Conservation (phyloP, 352 stramenopile species). For the Phytophthora kernoviae region DNA sequence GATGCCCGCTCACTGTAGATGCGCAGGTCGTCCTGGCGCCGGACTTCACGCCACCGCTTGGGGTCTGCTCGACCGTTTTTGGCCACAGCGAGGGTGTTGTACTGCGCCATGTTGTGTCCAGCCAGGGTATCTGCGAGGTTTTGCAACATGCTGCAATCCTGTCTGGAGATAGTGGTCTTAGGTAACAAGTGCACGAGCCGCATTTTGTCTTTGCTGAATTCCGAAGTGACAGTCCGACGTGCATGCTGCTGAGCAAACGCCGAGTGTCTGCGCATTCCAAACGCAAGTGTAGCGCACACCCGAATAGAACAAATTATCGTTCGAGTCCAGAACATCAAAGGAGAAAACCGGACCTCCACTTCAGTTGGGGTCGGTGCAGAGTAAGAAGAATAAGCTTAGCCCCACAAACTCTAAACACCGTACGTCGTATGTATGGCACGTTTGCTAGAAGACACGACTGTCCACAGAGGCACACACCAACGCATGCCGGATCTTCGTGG, state of each 20-base stretch:
- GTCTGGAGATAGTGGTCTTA: conserved; percentile 33
- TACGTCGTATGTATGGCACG: not conserved
- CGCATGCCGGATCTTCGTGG: no score
- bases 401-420: not conserved
- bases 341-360: not conserved
- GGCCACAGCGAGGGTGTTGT: conserved; percentile 51
- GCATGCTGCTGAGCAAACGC: not conserved
- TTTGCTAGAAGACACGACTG: no score
- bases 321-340: not conserved
- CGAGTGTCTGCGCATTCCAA: not conserved
- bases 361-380: not conserved
- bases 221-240: conserved; percentile 12
- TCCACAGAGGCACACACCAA: no score
- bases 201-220: conserved; percentile 18
- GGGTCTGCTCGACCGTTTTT: conserved; percentile 47
- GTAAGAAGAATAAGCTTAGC: conserved; percentile 2
- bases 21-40: conserved; percentile 32
- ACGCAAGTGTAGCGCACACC: not conserved
- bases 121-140: conserved; percentile 42
- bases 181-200: conserved; percentile 37
- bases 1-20: conserved; percentile 41
- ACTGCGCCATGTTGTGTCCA: conserved; percentile 55
- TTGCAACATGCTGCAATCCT: conserved; percentile 41
- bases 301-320: not conserved
- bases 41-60: conserved; percentile 40